Evolutionary conservation across 352 stramenopile genomes (phyloP).

Genomic region (Halophytophthora batemanensis): DNA sequence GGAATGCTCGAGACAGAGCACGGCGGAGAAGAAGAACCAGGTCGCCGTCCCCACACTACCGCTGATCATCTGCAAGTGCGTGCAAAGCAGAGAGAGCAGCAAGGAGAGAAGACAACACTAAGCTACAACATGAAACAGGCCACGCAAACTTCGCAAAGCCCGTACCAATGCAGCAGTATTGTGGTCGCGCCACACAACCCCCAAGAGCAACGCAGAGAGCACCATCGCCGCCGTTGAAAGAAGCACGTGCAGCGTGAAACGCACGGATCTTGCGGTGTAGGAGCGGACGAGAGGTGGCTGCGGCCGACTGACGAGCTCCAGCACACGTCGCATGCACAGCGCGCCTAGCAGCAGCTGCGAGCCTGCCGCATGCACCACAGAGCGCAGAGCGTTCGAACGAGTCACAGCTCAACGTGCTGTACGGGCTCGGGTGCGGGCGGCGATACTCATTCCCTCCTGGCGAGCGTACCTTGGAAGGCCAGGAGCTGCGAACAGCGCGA

Average conservation of each 20-base stretch:
- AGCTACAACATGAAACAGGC: not conserved
- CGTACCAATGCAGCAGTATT: constrained; percentile 37
- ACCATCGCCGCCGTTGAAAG: constrained; percentile 17
- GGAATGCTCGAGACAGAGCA: constrained; percentile 21
- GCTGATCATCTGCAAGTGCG: constrained; percentile 7
- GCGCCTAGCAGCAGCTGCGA: constrained; percentile 34
- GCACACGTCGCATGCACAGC: constrained; percentile 37
- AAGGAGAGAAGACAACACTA: not conserved
- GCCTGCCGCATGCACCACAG: constrained; percentile 12
- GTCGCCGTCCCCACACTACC: constrained; percentile 18
- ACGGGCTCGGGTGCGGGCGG: too few relatives aligned
- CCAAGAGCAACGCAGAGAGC: constrained; percentile 20
- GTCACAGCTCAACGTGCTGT: not conserved
- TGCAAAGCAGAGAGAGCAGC: not conserved
- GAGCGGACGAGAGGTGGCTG: not conserved
- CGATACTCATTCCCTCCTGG: not conserved
- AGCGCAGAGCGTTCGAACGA: not conserved
- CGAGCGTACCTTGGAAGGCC: constrained; percentile 20
- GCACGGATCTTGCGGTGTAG: constrained; percentile 4
- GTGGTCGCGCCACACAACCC: constrained; percentile 17
- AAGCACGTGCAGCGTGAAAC: constrained; percentile 34
- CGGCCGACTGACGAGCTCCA: constrained; percentile 18
- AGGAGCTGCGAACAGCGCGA: constrained; percentile 28
- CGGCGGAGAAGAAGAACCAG: constrained; percentile 36
- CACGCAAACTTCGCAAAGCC: not conserved